Base-by-base conservation (phyloP, 2,329 filamentous ascomycete species). In the Pseudogymnoascus sp. region DNA sequence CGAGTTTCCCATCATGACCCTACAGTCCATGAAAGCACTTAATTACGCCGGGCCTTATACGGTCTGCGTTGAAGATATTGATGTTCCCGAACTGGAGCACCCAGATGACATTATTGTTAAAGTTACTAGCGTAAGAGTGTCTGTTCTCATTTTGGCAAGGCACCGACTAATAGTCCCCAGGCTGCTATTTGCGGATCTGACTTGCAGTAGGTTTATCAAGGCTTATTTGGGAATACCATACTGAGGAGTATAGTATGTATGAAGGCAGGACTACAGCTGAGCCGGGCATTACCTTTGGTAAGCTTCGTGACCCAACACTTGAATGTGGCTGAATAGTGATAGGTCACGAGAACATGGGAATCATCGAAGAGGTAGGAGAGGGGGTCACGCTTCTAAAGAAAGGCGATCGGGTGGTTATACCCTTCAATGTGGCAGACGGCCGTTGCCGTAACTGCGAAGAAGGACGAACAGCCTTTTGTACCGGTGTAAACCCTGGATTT, bases 91-190 rank as follows among this genome's bases (percentile, higher is more conserved):
- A 70, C 76, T 88, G 22, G 75, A 85, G 70, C 84, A 87, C 72
- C 84, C 84, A 1, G 84, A 87, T 73, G 85, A 88, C 75, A 79
- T 81, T 33, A 84, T 87, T 65, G 82, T 87, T 72, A 87, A 86
- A 68, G 82, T 87, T 40, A 87, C 85, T 0, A 88, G 84, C n/a
- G 31, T 46, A 46, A 46, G 41, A 46, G 24, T 1, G 16, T 14
- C 16, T 46, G 31, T 33, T 33, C 2, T 33, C 31, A 11, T 33
- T 33, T 33, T 33, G 4, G 10, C 31, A 33, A 11, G 31, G 31
- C 31, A 33, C 4, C 10, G 8, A 33, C 31, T 33, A 33, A 33
- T 33, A 8, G 31, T 33, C 31, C 10, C 10, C 8, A 46, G 41
- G 73, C 62, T 4, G 3, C 12, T 11, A 6, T 16, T 0, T 19